Conservation (phyloP, 1,284 basidiomycete genomes). For the Phaffia rhodozyma region DNA sequence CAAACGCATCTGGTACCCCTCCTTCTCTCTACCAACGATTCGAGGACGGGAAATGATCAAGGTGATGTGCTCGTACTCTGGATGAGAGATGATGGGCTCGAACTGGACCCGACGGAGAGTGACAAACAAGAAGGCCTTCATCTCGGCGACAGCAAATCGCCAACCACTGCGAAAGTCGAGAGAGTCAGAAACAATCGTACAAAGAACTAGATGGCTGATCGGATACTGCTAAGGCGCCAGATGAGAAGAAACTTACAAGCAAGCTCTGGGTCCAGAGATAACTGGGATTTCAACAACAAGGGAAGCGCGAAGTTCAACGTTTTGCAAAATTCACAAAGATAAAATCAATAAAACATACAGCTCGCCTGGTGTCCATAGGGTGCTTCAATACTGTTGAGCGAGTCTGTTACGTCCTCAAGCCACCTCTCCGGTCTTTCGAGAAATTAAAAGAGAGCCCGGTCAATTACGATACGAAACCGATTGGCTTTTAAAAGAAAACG, state of each 20-base stretch:
- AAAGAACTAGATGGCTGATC: background rate
- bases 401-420: constrained; percentile 23
- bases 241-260: constrained; percentile 37
- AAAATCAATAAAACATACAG: constrained; percentile 38
- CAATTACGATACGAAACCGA: constrained; percentile 16
- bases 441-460: constrained; percentile 18
- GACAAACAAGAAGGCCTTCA: constrained; percentile 49
- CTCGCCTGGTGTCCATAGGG: constrained; percentile 39
- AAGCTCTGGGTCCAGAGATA: constrained; percentile 49
- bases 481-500: background rate
- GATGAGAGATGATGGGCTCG: constrained; percentile 4
- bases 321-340: background rate
- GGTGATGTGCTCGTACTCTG: background rate
- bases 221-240: background rate
- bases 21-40: constrained; percentile 7
- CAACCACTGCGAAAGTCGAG: constrained; percentile 39
- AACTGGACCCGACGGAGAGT: constrained; percentile 25
- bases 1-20: constrained; percentile 15
- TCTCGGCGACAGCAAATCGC: constrained; percentile 55
- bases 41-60: constrained; percentile 1
- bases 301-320: background rate
- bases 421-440: constrained; percentile 49
- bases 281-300: constrained; percentile 24
- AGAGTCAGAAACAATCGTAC: too few species aligned
- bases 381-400: constrained; percentile 5